A percentile compares a stretch with the other conserved stretches of the same genome.
phyloP scores from a whole-genome alignment of 768 basidiomycete genomes.

The Mycena olivaceomarginata region DNA sequence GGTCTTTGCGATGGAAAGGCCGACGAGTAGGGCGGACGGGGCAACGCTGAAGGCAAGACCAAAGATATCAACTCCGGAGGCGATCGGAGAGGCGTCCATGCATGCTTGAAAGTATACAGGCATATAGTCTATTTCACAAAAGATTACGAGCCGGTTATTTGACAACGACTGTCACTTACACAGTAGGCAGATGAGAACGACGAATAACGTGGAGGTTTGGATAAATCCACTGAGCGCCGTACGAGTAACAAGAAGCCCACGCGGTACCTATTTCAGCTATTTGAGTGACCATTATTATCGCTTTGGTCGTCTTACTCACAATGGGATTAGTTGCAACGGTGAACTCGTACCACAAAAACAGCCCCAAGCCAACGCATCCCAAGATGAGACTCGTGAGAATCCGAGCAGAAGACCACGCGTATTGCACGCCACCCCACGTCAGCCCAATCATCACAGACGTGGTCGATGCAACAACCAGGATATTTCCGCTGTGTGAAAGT shows the following conservation, averaged over 20 bases:
- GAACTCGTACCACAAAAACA: constrained; percentile 60
- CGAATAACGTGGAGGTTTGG: constrained; percentile 28
- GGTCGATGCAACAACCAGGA: constrained; percentile 54
- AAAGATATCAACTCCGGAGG: constrained; percentile 54
- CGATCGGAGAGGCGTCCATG: constrained; percentile 56
- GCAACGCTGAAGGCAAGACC: constrained; percentile 40
- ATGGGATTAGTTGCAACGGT: constrained; percentile 52
- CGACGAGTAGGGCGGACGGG: constrained; percentile 50
- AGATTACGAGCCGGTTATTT: neutral
- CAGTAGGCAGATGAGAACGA: constrained; percentile 21
- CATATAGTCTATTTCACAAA: constrained; percentile 55
- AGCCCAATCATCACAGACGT: constrained; percentile 56
- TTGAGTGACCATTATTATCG: neutral
- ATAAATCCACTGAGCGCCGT: constrained; percentile 34
- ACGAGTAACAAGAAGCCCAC: constrained; percentile 12
- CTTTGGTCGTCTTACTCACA: constrained; percentile 45
- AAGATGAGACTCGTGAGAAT: constrained; percentile 60
- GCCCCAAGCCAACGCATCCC: constrained; percentile 55
- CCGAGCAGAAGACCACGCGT: constrained; percentile 57
- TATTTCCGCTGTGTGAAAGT: constrained; percentile 52
- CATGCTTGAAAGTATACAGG: constrained; percentile 68
- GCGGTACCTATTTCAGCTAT: constrained; percentile 46
- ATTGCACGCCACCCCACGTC: constrained; percentile 63
- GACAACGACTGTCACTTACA: neutral
- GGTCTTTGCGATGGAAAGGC: constrained; percentile 49